Conservation (phyloP, 2,329 filamentous ascomycete species). For the Eutypa lata region DNA sequence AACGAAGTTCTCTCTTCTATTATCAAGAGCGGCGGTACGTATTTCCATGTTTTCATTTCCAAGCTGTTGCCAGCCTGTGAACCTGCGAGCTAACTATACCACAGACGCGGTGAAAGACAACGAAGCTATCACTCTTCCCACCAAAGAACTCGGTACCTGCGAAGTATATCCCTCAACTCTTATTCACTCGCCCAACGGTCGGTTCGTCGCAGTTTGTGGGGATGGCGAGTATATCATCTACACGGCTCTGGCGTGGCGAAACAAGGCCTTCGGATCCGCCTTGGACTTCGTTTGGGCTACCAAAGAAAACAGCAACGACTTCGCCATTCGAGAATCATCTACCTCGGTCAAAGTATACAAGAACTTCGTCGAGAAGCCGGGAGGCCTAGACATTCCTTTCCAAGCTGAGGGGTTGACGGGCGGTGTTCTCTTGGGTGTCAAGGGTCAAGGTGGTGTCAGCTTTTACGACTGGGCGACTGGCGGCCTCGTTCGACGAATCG, state of each 20-base stretch:
- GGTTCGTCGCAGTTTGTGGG: constrained; percentile 77
- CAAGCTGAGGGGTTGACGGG: constrained; percentile 88
- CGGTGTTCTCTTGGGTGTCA: constrained; percentile 88
- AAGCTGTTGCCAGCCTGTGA: neutral
- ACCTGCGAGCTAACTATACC: constrained; percentile 24
- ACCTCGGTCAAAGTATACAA: constrained; percentile 97
- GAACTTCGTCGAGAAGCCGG: constrained; percentile 90
- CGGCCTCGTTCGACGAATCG: constrained; percentile 85
- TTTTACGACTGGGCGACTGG: constrained; percentile 97
- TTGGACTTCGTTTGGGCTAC: constrained; percentile 96
- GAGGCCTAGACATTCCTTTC: constrained; percentile 90
- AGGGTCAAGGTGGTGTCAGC: constrained; percentile 89
- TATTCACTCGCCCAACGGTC: constrained; percentile 91
- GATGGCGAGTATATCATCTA: constrained; percentile 99
- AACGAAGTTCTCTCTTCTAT: constrained; percentile 93
- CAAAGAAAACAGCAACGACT: constrained; percentile 98
- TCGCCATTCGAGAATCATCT: constrained; percentile 89
- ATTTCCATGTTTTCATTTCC: neutral
- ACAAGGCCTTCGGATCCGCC: constrained; percentile 94
- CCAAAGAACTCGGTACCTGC: constrained; percentile 92
- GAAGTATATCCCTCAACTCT: constrained; percentile 96
- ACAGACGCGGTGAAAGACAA: constrained; percentile 84
- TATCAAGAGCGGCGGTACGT: constrained; percentile 77
- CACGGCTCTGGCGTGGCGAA: constrained; percentile 91
- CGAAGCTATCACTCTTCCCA: constrained; percentile 77